Evolutionary conservation across 2,329 filamentous ascomycete genomes (phyloP).

Genomic region (Ophiostoma sp.): DNA sequence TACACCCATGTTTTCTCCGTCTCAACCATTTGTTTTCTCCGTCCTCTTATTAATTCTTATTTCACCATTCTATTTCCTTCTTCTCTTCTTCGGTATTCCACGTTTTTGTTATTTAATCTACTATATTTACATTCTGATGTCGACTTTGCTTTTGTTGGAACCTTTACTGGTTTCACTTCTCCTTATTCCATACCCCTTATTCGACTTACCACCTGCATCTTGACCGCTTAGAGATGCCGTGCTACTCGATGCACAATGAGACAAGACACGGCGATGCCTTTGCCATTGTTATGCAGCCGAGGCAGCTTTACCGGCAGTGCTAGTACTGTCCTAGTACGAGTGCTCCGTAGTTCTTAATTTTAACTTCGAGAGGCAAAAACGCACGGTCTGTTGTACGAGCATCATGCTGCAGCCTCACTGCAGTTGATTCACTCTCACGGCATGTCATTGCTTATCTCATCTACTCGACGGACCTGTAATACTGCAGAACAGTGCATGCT

Average conservation of each 20-base stretch:
- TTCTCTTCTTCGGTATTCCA: no score
- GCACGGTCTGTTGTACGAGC: neutral
- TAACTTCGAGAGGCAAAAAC: neutral
- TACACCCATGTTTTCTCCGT: no score
- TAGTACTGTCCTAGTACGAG: neutral
- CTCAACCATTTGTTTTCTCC: no score
- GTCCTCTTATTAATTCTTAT: no score
- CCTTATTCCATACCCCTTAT: neutral
- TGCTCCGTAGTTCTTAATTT: neutral
- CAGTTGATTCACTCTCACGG: neutral
- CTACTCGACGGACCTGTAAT: neutral
- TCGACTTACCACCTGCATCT: neutral
- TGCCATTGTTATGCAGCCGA: neutral
- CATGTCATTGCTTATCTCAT: neutral
- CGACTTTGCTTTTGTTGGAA: neutral
- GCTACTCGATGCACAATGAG: neutral
- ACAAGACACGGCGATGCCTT: conserved; percentile 9
- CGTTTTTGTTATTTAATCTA: no score
- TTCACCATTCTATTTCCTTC: no score
- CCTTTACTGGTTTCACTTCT: neutral
- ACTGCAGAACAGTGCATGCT: no score
- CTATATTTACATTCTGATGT: no score
- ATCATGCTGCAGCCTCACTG: neutral
- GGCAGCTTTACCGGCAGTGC: neutral
- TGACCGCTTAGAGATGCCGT: neutral